These are phyloP conservation scores for Odontarrhena argentea DNA, from an alignment of 345 rosid genomes.

Conservation along the genomic window DNA sequence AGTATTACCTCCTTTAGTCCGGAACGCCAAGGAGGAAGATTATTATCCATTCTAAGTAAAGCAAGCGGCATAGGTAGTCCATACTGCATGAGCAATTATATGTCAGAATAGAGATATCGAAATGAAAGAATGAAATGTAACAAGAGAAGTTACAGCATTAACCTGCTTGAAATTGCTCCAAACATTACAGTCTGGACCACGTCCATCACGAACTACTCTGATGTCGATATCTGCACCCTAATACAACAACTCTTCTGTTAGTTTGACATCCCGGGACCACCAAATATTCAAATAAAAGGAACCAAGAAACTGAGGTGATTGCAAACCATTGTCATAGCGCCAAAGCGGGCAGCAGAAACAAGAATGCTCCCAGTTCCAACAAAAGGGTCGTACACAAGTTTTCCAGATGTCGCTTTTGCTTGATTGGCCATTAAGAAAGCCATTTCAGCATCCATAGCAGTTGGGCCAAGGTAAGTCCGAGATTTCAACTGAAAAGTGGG, in stretches of 20 bases:
- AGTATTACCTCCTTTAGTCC: conserved; percentile 75
- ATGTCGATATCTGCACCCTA: conserved; percentile 99
- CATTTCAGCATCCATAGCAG: conserved; percentile 99
- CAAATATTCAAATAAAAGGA: background rate
- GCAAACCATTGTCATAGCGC: conserved; percentile 88
- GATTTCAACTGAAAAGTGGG: conserved; percentile 87
- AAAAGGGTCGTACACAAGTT: conserved; percentile 91
- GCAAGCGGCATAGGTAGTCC: conserved; percentile 79
- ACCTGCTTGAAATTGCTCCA: conserved; percentile 99
- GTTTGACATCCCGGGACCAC: conserved; percentile 22
- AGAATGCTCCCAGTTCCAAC: conserved; percentile 98
- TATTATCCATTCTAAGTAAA: conserved; percentile 88
- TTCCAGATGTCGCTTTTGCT: conserved; percentile 76
- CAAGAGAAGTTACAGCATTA: conserved; percentile 16
- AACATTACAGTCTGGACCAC: conserved; percentile 91
- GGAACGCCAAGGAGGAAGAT: conserved; percentile 94
- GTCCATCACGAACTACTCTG: conserved; percentile 96
- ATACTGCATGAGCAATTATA: conserved; percentile 57
- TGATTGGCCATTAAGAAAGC: conserved; percentile 98
- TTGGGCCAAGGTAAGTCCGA: conserved; percentile 88
- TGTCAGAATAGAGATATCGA: background rate
- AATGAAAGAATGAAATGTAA: background rate
- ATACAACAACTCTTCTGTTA: conserved; percentile 28
- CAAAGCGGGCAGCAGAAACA: conserved; percentile 88
- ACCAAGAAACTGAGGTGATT: conserved; percentile 8